Conservation (phyloP, 2,329 filamentous ascomycete genomes). For the Bertia moriformis region DNA sequence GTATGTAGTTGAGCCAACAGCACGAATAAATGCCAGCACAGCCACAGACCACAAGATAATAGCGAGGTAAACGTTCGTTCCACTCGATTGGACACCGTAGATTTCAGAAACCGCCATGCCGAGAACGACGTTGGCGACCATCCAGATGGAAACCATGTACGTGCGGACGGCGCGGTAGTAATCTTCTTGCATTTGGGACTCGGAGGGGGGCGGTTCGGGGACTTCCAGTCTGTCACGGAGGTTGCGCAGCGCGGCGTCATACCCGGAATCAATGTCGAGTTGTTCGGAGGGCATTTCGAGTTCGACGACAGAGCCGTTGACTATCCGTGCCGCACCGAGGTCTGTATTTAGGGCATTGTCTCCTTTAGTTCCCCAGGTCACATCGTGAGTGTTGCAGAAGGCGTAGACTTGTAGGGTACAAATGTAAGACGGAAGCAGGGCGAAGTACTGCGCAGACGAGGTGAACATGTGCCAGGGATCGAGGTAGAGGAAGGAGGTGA, state of each 20-base stretch:
- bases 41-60: conserved; percentile 18
- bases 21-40: conserved; percentile 6
- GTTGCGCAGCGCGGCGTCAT: conserved; percentile 1
- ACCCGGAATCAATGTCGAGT: not conserved
- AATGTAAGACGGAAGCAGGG: not conserved
- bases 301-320: not conserved
- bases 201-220: not conserved
- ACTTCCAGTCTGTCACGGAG: conserved; percentile 1
- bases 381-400: conserved; percentile 1
- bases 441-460: not conserved
- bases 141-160: conserved; percentile 1
- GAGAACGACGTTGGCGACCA: conserved; percentile 1
- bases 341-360: not conserved
- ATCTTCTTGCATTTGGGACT: not conserved
- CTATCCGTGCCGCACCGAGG: not conserved
- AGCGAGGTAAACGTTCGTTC: conserved; percentile 13
- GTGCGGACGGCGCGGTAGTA: conserved; percentile 1
- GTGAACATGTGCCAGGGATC: conserved; percentile 1
- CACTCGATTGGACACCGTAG: not conserved
- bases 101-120: not conserved
- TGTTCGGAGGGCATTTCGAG: not conserved
- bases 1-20: not conserved
- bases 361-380: conserved; percentile 1
- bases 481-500: not conserved
- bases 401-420: conserved; percentile 1